Evolutionary conservation across 768 basidiomycete genomes (phyloP).

Genomic region (Boletus vinaceobasis): DNA sequence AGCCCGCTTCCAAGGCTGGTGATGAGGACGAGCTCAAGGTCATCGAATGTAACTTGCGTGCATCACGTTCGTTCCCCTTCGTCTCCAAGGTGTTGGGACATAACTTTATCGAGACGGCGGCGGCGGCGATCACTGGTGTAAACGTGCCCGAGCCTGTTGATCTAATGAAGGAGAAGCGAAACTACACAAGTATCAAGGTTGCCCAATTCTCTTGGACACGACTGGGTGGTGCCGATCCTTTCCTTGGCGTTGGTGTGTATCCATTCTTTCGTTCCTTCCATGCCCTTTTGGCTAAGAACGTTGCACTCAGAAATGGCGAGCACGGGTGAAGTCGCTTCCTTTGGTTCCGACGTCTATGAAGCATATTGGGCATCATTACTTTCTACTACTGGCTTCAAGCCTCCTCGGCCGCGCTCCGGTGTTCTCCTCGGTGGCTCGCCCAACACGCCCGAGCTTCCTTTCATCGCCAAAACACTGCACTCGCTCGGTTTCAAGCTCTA

Average conservation of each 20-base stretch:
- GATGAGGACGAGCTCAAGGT: conserved; percentile 81
- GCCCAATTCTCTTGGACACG: conserved; percentile 99
- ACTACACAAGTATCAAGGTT: conserved; percentile 96
- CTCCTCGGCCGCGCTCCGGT: conserved; percentile 80
- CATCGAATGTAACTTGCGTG: conserved; percentile 98
- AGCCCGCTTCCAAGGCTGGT: conserved; percentile 48
- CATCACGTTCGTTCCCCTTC: conserved; percentile 98
- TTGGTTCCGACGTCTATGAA: conserved; percentile 90
- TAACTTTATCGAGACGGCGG: conserved; percentile 95
- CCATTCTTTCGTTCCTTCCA: not conserved
- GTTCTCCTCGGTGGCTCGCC: conserved; percentile 92
- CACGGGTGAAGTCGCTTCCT: conserved; percentile 96
- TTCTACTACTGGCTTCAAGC: conserved; percentile 93
- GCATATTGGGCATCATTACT: conserved; percentile 96
- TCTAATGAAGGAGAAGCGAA: conserved; percentile 82
- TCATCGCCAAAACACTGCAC: conserved; percentile 73
- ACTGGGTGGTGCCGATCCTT: conserved; percentile 92
- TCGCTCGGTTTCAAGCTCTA: conserved; percentile 95
- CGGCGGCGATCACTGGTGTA: conserved; percentile 79
- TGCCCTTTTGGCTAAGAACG: not conserved
- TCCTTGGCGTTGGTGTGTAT: conserved; percentile 87
- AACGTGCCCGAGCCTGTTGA: conserved; percentile 90
- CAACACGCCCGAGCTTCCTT: conserved; percentile 79
- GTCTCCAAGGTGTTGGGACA: conserved; percentile 97
- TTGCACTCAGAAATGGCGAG: conserved; percentile 83